Evolutionary conservation across 2,329 filamentous ascomycete genomes (phyloP), one percentile per base, ranked within the genome.

Genomic region (Penicillium paneum): DNA sequence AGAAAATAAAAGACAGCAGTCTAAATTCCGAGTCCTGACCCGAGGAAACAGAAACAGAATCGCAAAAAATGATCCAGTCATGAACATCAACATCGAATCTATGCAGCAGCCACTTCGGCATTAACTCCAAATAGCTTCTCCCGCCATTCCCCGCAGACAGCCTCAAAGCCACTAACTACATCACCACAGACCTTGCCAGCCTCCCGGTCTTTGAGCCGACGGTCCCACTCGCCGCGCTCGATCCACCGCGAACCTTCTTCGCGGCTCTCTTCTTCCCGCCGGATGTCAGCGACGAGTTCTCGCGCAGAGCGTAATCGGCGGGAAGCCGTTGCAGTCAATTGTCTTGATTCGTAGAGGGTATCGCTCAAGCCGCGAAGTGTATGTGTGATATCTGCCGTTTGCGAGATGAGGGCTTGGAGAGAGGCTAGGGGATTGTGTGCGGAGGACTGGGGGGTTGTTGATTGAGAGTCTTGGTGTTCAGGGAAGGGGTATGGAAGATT

Each of bases 151-250:
- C 92, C 87, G 74, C 91, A 97, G 1, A 93, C 86, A 68, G 91
- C 87, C 72, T 97, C 93, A 67, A 99, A 97, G 0, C 94, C 94
- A 42, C 88, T 87, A 32, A 97, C 87, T 1, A 99, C 92, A 57
- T 95, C 91, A 5, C 86, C 82, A 72, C 94, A 97, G 13, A 93
- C 89, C 21, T 81, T 81, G 8, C 89, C 91, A 58, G 91, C 95
- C 71, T 96, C 91, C 51, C 93, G 83, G 50, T 85, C 86, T 60
- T 83, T 79, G 34, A 97, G 73, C 51, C 88, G 82, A 62, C 87
- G 85, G 46, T 91, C 84, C 92, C 93, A 97, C 64, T 91, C 89
- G 7, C 90, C 91, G 35, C 83, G 83, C 55, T 87, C 84, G 43
- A 99, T 83, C 85, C 91, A 96, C 52, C 84, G 78, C 60, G 91